phyloP scores from a whole-genome alignment of 768 basidiomycete species.

The Suillus paluster region DNA sequence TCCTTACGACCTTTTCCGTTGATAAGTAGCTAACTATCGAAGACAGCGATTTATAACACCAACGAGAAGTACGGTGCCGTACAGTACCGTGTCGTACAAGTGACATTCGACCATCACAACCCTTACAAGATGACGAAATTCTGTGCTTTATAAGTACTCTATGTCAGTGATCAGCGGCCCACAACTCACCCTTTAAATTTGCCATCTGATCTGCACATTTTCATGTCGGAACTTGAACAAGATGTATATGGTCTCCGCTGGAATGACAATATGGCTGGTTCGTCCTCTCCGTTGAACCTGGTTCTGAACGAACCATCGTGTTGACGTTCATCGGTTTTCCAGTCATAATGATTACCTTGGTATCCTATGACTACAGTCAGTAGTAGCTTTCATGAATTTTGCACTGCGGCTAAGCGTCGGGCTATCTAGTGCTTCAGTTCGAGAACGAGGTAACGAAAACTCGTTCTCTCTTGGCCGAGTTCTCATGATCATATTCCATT shows the following conservation, averaged over 20 bases:
- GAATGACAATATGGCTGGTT: background rate
- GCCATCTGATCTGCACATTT: too few species aligned
- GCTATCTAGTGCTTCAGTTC: background rate
- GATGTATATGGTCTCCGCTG: background rate
- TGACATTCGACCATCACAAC: too few species aligned
- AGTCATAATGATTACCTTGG: background rate
- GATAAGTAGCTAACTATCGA: too few species aligned
- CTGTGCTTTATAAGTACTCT: too few species aligned
- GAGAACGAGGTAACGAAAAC: background rate
- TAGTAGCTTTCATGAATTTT: background rate
- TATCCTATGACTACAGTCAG: background rate
- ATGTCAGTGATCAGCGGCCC: too few species aligned
- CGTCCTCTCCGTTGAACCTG: background rate
- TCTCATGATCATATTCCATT: background rate
- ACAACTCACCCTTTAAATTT: too few species aligned
- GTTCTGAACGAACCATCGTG: background rate
- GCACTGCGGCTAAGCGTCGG: background rate
- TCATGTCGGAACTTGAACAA: too few species aligned
- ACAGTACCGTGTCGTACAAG: too few species aligned
- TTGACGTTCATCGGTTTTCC: background rate
- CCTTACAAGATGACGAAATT: too few species aligned
- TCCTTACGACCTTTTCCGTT: too few species aligned
- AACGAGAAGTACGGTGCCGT: too few species aligned
- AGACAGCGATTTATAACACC: too few species aligned
- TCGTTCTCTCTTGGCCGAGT: background rate